phyloP scores from a whole-genome alignment of 306 rosid species.

The Vigna angularis region DNA sequence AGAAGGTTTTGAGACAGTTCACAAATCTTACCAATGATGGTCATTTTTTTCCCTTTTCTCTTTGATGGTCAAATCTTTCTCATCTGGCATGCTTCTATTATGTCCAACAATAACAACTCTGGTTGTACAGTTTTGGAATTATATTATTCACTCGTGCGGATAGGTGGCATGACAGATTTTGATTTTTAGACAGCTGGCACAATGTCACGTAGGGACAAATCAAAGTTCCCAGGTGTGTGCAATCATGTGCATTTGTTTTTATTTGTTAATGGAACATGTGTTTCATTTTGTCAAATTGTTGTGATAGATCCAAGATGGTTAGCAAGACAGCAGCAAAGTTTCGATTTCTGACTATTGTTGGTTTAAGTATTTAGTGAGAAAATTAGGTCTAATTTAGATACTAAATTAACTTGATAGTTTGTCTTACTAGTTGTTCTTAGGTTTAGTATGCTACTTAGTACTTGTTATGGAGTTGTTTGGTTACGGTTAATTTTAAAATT shows the following conservation, averaged over 20 bases:
- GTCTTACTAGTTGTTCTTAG: neutral
- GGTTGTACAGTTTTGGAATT: slow-evolving; percentile 9
- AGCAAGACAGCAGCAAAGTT: neutral
- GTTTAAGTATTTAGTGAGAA: neutral
- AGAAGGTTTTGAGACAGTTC: slow-evolving; percentile 1
- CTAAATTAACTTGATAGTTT: neutral
- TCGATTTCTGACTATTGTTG: neutral
- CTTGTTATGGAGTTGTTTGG: neutral
- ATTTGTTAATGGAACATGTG: neutral
- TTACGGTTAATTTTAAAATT: neutral
- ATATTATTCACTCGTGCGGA: neutral
- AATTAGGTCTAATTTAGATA: neutral
- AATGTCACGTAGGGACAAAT: too few species aligned
- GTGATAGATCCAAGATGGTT: neutral
- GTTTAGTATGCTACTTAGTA: neutral
- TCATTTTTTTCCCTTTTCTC: neutral
- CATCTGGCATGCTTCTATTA: neutral
- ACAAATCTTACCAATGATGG: neutral
- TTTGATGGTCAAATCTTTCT: slow-evolving; percentile 22
- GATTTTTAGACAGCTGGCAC: slow-evolving; percentile 24
- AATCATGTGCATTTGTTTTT: neutral
- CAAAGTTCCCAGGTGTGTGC: neutral
- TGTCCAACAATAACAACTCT: neutral
- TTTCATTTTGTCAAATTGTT: neutral
- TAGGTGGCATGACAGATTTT: slow-evolving; percentile 12